Evolutionary conservation across 2,329 filamentous ascomycete genomes (phyloP).

Genomic region (Talaromyces rugulosus): DNA sequence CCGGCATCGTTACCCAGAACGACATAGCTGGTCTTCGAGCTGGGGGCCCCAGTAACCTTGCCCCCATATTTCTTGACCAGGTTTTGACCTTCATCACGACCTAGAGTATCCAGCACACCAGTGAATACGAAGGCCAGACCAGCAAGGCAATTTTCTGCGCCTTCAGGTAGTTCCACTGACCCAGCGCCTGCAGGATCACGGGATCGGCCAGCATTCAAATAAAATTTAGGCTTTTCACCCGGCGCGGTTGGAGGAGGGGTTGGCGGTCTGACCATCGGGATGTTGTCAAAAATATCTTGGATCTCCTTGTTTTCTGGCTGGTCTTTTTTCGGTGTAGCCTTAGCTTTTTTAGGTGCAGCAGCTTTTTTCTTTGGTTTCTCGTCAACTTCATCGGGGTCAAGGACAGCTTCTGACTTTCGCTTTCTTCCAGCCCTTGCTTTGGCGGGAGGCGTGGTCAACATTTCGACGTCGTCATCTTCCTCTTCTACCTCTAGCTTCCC

Average conservation of each 20-base stretch:
- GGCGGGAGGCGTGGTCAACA: constrained; percentile 46
- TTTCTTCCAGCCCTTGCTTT: constrained; percentile 47
- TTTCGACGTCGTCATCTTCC: constrained; percentile 47
- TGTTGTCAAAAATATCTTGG: constrained; percentile 80
- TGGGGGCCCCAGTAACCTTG: constrained; percentile 80
- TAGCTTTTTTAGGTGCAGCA: constrained; percentile 42
- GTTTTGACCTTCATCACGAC: constrained; percentile 77
- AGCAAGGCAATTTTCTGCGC: constrained; percentile 82
- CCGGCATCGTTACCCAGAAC: constrained; percentile 88
- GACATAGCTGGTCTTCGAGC: constrained; percentile 90
- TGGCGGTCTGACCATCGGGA: constrained; percentile 76
- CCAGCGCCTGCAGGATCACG: constrained; percentile 62
- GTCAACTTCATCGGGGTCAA: constrained; percentile 50
- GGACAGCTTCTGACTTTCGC: constrained; percentile 53
- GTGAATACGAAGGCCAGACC: constrained; percentile 95
- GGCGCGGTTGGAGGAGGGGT: constrained; percentile 69
- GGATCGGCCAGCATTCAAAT: constrained; percentile 57
- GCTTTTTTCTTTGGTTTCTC: constrained; percentile 48
- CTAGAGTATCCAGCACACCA: constrained; percentile 73
- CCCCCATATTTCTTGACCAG: constrained; percentile 92
- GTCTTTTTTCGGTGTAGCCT: constrained; percentile 62
- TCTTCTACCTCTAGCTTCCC: constrained; percentile 25
- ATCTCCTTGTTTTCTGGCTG: constrained; percentile 66
- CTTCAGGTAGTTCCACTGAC: constrained; percentile 69
- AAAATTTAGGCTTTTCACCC: constrained; percentile 69